phyloP scores from a whole-genome alignment of 345 rosid species.

The Limnanthes douglasii region DNA sequence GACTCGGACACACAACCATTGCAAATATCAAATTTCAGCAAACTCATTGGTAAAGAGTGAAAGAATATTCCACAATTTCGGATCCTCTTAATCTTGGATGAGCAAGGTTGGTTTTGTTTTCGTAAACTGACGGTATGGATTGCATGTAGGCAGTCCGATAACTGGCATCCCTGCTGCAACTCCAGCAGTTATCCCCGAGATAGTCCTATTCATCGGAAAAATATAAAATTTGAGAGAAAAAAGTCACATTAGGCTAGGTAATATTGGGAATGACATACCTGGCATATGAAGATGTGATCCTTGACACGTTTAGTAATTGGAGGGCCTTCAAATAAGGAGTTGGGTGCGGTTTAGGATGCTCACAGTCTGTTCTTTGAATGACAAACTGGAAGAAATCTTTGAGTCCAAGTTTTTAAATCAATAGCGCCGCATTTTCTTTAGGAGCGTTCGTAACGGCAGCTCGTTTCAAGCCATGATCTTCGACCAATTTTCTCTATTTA shows the following conservation, averaged over 20 bases:
- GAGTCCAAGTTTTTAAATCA: slow-evolving; percentile 17
- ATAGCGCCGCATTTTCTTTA: slow-evolving; percentile 18
- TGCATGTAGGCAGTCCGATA: slow-evolving; percentile 17
- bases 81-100: slow-evolving; percentile 18
- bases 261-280: background rate
- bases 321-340: slow-evolving; percentile 29
- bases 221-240: background rate
- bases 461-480: slow-evolving; percentile 23
- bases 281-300: background rate
- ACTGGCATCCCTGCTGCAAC: slow-evolving; percentile 31
- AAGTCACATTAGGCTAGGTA: background rate
- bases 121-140: slow-evolving; percentile 11
- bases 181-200: slow-evolving; percentile 27
- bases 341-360: slow-evolving; percentile 25
- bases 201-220: slow-evolving; percentile 12
- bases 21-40: no score
- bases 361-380: slow-evolving; percentile 18
- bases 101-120: slow-evolving; percentile 17
- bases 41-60: no score
- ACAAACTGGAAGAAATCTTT: slow-evolving; percentile 16
- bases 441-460: slow-evolving; percentile 33
- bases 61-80: slow-evolving; percentile 21
- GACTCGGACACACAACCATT: no score
- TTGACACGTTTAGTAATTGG: slow-evolving; percentile 10
- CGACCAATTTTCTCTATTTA: slow-evolving; percentile 18